phyloP scores from a whole-genome alignment of 768 basidiomycete genomes.

The Tephrocybe sp. region DNA sequence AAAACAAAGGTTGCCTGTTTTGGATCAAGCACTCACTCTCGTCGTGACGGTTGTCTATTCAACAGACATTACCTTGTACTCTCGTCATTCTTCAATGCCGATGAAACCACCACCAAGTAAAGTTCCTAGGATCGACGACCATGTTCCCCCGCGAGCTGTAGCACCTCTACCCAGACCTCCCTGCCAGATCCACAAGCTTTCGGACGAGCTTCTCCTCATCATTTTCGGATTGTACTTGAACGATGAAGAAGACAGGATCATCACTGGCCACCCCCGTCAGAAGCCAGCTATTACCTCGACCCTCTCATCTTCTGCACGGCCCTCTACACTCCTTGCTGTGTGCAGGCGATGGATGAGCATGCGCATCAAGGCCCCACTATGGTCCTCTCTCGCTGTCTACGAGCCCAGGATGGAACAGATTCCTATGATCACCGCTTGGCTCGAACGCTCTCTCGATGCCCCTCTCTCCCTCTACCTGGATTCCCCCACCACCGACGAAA shows the following conservation, averaged over 20 bases:
- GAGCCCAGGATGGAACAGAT: slow-evolving; percentile 5
- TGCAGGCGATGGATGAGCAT: slow-evolving; percentile 1
- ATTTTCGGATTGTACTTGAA: slow-evolving; percentile 2
- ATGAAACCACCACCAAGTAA: neutral
- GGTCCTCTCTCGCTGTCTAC: slow-evolving; percentile 10
- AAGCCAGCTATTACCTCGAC: slow-evolving; percentile 3
- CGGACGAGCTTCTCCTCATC: neutral
- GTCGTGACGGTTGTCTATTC: no score
- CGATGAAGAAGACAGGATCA: neutral
- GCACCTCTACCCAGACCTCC: neutral
- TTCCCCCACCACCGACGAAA: neutral
- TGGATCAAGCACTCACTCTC: no score
- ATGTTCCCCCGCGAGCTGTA: neutral
- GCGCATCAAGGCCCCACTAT: neutral
- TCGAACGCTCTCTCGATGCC: neutral
- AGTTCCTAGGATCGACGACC: neutral
- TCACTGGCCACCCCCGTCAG: neutral
- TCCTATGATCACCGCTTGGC: slow-evolving; percentile 3
- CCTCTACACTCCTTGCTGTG: slow-evolving; percentile 1
- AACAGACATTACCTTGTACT: no score
- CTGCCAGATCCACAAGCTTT: neutral
- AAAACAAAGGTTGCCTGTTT: no score
- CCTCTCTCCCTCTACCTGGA: slow-evolving; percentile 1
- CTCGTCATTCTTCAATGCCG: no score
- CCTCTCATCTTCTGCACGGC: slow-evolving; percentile 2